Evolutionary conservation across 768 basidiomycete genomes (phyloP), one percentile per base, ranked within the genome.

Genomic region (Rhodotorula diobovata): DNA sequence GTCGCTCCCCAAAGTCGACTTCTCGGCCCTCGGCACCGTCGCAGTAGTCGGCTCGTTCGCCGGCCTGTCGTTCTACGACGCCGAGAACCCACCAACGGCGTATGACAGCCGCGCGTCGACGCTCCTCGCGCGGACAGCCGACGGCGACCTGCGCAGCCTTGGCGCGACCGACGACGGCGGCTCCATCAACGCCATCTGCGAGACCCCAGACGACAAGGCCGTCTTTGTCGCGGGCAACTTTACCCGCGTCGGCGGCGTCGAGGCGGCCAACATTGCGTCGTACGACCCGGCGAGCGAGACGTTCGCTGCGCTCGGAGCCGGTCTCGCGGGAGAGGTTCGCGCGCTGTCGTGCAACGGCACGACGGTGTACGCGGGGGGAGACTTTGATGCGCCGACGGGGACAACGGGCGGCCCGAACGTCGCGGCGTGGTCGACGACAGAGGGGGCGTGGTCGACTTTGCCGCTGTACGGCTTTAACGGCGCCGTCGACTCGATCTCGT

Each of bases 21-120:
- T 87, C 77, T 81, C 84, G 76, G 88, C 89, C 63, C 94, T 99
- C 91, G 95, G 95, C 73, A 88, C 85, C 65, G 93, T 97, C 61
- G 93, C 88, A 67, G 84, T 97, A 53, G 87, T 88, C 37, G 95
- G 95, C 67, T 84, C 90, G 45, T 99, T 97, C 79, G 85, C 89
- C 34, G 95, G 93, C 56, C 83, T 99, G 71, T 89, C 89, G 78
- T 78, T 93, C 68, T 88, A 89, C 84, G 82, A 86, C 78, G 83
- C 90, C 37, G 83, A 88, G 4, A 84, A 86, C 58, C 86, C 90
- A 23, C 54, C 64, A 30, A 18, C 76, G 62, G 56, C 79, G 72
- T 76, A 88, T 91, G 51, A 83, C 92, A 58, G 83, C 91, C 72
- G 84, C 86, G 51, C 88, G 88, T 71, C 70, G 35, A 66, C 67